Percentiles rank a stretch among this genome's conserved stretches.
Evolutionary conservation across 1,284 basidiomycete genomes (phyloP).

Genomic region (Mycosarcoma maydis): DNA sequence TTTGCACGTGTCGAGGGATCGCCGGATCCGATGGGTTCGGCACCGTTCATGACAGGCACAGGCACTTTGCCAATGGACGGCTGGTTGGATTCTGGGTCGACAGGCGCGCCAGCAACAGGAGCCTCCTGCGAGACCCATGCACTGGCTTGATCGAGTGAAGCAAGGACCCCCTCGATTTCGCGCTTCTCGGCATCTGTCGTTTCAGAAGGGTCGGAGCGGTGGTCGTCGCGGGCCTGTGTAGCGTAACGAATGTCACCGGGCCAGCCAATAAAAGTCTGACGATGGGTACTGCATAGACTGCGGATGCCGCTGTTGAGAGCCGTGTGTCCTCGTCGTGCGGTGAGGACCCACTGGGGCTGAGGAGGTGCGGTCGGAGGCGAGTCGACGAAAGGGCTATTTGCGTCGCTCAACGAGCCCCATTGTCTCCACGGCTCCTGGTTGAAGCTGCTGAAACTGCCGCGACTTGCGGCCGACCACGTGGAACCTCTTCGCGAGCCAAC

Average conservation of each 20-base stretch:
- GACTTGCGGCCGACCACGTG: slow-evolving; percentile 43
- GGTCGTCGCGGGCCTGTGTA: slow-evolving; percentile 52
- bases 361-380: slow-evolving; percentile 37
- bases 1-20: slow-evolving; percentile 38
- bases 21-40: slow-evolving; percentile 60
- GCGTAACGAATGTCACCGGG: slow-evolving; percentile 80
- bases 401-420: slow-evolving; percentile 45
- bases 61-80: slow-evolving; percentile 44
- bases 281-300: slow-evolving; percentile 81
- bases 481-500: slow-evolving; percentile 54
- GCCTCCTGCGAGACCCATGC: slow-evolving; percentile 56
- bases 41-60: slow-evolving; percentile 58
- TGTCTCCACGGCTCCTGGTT: slow-evolving; percentile 46
- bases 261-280: slow-evolving; percentile 92
- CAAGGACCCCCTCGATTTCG: slow-evolving; percentile 62
- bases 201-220: slow-evolving; percentile 56
- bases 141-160: slow-evolving; percentile 56
- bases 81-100: slow-evolving; percentile 30
- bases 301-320: slow-evolving; percentile 95
- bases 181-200: slow-evolving; percentile 52
- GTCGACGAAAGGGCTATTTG: slow-evolving; percentile 37
- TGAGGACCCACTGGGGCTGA: slow-evolving; percentile 76
- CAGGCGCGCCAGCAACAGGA: slow-evolving; percentile 45
- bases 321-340: slow-evolving; percentile 85
- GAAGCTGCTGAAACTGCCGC: slow-evolving; percentile 49